These are phyloP conservation scores for Tephrocybe sp. DNA, from an alignment of 768 basidiomycete genomes.

Conservation along the genomic window DNA sequence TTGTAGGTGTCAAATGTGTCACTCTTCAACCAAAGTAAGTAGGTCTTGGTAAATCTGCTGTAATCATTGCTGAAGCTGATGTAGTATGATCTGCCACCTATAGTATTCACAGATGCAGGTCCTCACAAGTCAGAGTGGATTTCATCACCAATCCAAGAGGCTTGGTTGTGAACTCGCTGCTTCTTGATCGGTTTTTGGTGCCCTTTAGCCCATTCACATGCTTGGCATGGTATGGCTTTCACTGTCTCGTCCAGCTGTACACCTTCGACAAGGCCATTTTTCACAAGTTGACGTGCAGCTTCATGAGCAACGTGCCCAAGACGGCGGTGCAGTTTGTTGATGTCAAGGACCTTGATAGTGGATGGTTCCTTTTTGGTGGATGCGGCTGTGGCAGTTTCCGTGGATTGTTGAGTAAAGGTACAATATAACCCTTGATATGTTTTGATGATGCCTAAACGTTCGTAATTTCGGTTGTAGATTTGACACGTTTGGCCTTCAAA, in stretches of 20 bases:
- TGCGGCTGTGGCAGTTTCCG: conserved; percentile 4
- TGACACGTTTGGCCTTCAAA: not conserved
- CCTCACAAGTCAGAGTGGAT: conserved; percentile 41
- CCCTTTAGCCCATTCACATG: no score
- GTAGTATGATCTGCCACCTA: conserved; percentile 28
- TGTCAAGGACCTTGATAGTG: conserved; percentile 10
- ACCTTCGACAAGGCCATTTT: conserved; percentile 21
- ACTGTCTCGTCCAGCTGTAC: not conserved
- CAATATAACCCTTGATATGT: conserved; percentile 18
- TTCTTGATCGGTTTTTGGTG: no score
- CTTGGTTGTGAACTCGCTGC: no score
- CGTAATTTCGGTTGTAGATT: not conserved
- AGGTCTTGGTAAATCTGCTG: not conserved
- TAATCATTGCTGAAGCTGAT: conserved; percentile 10
- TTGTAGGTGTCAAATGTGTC: conserved; percentile 2
- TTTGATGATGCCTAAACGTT: conserved; percentile 3
- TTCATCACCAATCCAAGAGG: conserved; percentile 28
- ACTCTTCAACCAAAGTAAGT: conserved; percentile 2
- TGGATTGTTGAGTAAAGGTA: conserved; percentile 8
- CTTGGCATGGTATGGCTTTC: no score
- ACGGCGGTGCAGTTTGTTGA: conserved; percentile 24
- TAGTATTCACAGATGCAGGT: conserved; percentile 28
- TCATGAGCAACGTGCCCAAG: conserved; percentile 24
- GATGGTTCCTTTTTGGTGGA: conserved; percentile 3
- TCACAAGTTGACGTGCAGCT: conserved; percentile 18